phyloP scores from a whole-genome alignment of 306 rosid species.

The Senna tora region DNA sequence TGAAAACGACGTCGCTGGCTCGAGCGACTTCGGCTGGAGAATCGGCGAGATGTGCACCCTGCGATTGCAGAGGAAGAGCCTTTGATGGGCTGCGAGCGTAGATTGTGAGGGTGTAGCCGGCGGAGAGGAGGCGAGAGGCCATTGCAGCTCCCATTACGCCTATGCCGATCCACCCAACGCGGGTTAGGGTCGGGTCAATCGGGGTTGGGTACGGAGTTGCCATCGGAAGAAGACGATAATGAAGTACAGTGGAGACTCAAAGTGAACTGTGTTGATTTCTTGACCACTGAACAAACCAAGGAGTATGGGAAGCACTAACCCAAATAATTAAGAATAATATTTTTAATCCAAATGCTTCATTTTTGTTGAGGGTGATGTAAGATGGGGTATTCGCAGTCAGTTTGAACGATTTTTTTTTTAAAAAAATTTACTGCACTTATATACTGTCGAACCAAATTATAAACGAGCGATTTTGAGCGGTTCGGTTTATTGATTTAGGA shows the following conservation, averaged over 20 bases:
- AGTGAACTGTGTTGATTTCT: no score
- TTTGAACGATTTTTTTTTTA: no score
- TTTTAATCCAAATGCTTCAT: no score
- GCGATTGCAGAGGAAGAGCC: slow-evolving; percentile 55
- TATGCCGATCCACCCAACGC: slow-evolving; percentile 77
- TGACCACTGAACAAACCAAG: no score
- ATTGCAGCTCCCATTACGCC: slow-evolving; percentile 89
- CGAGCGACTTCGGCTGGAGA: slow-evolving; percentile 58
- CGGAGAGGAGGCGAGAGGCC: slow-evolving; percentile 79
- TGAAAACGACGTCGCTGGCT: slow-evolving; percentile 59
- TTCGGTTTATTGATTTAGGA: no score
- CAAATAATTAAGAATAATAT: no score
- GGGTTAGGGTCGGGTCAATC: slow-evolving; percentile 52
- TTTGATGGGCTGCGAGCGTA: slow-evolving; percentile 80
- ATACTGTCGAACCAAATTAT: no score
- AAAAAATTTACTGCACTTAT: no score
- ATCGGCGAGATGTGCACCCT: slow-evolving; percentile 54
- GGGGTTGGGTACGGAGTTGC: slow-evolving; percentile 64
- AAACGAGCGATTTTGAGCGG: no score
- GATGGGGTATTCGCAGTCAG: no score
- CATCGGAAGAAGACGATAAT: slow-evolving; percentile 4
- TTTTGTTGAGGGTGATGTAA: no score
- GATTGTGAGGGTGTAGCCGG: slow-evolving; percentile 71
- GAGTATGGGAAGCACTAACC: no score
- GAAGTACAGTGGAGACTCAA: neutral